Base-by-base conservation (phyloP, 148 eudicot genomes). In the Spergularia bocconei region DNA sequence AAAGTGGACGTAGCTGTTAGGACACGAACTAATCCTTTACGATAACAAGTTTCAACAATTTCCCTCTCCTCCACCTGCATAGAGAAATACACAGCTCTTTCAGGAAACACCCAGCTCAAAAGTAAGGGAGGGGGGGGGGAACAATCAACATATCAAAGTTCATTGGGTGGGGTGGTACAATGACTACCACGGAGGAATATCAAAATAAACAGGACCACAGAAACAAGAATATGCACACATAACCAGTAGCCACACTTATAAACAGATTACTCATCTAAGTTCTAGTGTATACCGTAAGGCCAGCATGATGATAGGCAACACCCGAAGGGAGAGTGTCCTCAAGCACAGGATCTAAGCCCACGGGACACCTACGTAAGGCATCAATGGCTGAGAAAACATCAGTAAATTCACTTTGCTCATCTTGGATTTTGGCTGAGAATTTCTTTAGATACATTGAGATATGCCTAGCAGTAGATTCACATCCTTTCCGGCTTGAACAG, bases 301-400 rank as follows among this genome's bases (percentile, higher is more conserved):
- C 99, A 77, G 99, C 99, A 89, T 96, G 99, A 81, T 96, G 99
- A 79, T 88, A 96, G 67, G 99, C 99, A 73, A 96, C 99, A 66
- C 99, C 99, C 63, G 81, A 84, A 76, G 98, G 97, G 80, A 96
- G 90, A 67, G 98, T 91, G 84, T 88, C 94, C 84, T 87, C 94
- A 38, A 96, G 84, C 62, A 88, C 81, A 70, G 98, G 97, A 89
- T 96, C 99, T 80, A 96, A 85, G 60, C 99, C 99, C 29, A 85
- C 93, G 51, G 99, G 98, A 78, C 91, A 88, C 79, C 90, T 88
- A 77, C 86, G 85, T 86, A 96, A 84, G 57, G 92, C 82, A 83
- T 96, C 98, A 70, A 96, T 85, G 53, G 93, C 99, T 60, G 86
- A 86, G 80, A 73, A 69, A 69, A 92, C 78, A 75, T 92, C 90